Evolutionary conservation across 2,329 filamentous ascomycete species (phyloP).

Genomic region (Hymenoscyphus linearis): DNA sequence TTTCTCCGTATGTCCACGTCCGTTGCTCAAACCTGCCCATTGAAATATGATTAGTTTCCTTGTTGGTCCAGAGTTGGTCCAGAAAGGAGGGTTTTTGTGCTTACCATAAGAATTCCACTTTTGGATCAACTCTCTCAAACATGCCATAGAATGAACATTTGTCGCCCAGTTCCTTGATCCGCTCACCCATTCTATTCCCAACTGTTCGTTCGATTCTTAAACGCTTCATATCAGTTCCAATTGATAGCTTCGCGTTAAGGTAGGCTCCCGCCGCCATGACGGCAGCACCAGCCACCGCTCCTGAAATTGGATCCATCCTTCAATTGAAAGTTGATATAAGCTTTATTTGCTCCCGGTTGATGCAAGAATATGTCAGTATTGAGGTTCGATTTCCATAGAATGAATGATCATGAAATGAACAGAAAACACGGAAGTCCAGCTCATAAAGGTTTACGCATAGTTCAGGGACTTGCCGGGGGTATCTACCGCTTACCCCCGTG

Average conservation of each 20-base stretch:
- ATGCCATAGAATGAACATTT: constrained; percentile 38
- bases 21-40: constrained; percentile 38
- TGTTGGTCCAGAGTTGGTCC: too few relatives aligned
- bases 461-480: background rate
- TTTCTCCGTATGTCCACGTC: constrained; percentile 41
- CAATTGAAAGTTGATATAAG: background rate
- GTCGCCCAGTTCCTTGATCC: constrained; percentile 35
- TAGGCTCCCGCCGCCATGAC: constrained; percentile 35
- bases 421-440: background rate
- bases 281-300: constrained; percentile 14
- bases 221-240: constrained; percentile 36
- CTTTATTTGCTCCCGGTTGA: background rate
- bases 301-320: constrained; percentile 18
- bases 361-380: background rate
- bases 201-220: constrained; percentile 34
- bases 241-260: constrained; percentile 38
- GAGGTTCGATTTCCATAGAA: background rate
- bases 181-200: constrained; percentile 32
- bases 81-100: background rate
- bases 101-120: constrained; percentile 39
- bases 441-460: background rate
- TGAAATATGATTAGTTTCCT: background rate
- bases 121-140: constrained; percentile 36
- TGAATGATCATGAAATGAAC: background rate
- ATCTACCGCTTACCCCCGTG: background rate